Evolutionary conservation across 2,329 filamentous ascomycete genomes (phyloP), one percentile per base, ranked within the genome.

Genomic region (Aspergillus tubingensis): DNA sequence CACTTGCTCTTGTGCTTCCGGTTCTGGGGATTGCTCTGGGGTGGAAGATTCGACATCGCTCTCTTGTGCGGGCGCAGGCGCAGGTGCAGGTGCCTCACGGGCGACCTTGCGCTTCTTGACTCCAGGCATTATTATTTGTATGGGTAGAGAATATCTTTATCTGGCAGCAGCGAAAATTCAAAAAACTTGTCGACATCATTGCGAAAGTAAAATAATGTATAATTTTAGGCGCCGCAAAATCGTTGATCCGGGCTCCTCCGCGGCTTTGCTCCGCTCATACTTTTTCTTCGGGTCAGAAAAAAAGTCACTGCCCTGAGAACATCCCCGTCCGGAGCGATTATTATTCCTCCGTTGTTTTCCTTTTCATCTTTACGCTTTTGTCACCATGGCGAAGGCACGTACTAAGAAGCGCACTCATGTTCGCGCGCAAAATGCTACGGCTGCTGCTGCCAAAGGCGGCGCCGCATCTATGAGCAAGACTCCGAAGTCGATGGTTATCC

Each of bases 401-500:
- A 88, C 87, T 54, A 97, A 96, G 82, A 96, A 94, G 85, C 88
- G 91, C 75, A 96, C 93, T 62, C 92, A 96, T 77, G 78, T 88
- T 57, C 87, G 88, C 62, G 86, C 88, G 54, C 84, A 85, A 55
- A 85, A 85, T 69, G 83, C 69, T 70, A 81, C 70, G 68, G 79
- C 65, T 65, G 82, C 70, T 57, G 73, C 70, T 58, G 73, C 73
- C 54, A 83, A 84, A 65, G 80, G 83, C 47, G 83, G 86, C 59
- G 86, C 88, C 76, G 84, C 86, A 60, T 85, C 87, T 23, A 83
- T 81, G 61, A 82, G 85, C 56, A 86, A 88, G 65, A 84, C 88
- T 54, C 95, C 95, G 36, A 97, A 97, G 83, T 96, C 90, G 75
- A 97, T 99, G 94, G 94, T 99, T 60, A 96, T 99, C 77, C 91